Evolutionary conservation across 352 stramenopile species (phyloP), one percentile per base, ranked within the genome.

Genomic region (Phytopythium delawarense): DNA sequence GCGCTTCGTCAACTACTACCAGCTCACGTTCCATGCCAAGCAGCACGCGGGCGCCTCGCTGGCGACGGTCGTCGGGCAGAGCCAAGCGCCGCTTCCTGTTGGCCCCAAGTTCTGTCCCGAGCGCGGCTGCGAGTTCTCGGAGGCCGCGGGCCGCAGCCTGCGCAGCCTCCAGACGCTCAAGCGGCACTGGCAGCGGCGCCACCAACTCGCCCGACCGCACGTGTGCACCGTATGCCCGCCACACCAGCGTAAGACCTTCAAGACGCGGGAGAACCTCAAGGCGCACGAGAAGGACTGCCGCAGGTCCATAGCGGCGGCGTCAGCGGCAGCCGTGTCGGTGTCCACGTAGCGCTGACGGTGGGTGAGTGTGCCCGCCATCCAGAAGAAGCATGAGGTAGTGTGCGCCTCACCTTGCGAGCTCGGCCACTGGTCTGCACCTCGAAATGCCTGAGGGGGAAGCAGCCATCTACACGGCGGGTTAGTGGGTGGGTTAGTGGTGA

Each of bases 101-200:
- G 78, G 78, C 1, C 78, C 78, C 7, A 90, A 90, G 49, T 80
- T 75, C 63, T 88, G 76, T 57, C 80, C 78, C 37, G 80, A 87
- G 44, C 45, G 64, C 0, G 58, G 71, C n/a, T 90, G 80, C 32
- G 78, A 86, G 52, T 88, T 86, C 56, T 69, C 70, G 2, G 65
- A 78, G 50, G 57, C 67, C 7, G 69, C 60, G 15, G 76, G 67
- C n/a, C 72, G 67, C 67, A 81, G 78, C 44, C 72, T 89, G 59
- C 72, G 76, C 57, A 89, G 81, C n/a, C 63, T 89, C 32, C 80
- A 88, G 61, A 89, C 79, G 8, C 66, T 88, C 57, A 89, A 89
- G 59, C 80, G 80, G n/a, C 80, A 89, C 59, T 89, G 78, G 78
- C 80, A 88, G 59, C 80, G 80, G 8, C 72, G 78, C 1, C 80